Evolutionary conservation across 2,329 filamentous ascomycete genomes (phyloP), one percentile per base, ranked within the genome.

Genomic region (Colletotrichum endophyticum): DNA sequence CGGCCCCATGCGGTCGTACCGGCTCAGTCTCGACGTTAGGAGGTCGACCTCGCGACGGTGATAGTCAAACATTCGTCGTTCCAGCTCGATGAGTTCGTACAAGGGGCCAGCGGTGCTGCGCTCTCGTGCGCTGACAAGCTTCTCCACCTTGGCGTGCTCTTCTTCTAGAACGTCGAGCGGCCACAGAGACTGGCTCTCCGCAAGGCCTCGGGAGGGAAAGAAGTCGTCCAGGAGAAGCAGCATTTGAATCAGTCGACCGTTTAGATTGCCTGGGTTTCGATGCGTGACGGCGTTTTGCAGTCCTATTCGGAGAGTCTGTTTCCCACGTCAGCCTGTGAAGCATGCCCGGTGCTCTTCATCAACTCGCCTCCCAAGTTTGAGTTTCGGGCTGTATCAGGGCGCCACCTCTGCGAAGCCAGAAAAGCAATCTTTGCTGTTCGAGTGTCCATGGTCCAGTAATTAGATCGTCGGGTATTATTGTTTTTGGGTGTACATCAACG

Each of bases 321-420:
- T 34, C 22, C 16, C 27, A 15, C 22, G 13, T 66, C 27, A 69
- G 44, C 30, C 11, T 27, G 4, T 12, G 19, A 15, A 16, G 16
- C 15, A 19, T 53, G 12, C 8, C 12, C 5, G 34, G 28, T 1
- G 8, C 30, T 22, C 12, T 49, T 19, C 6, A 8, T 19, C 16
- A 39, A 62, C 74, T 72, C 27, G 68, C 77, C 71, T 89, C 88
- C 88, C 88, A 89, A 2, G 85, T 81, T 73, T 83, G 81, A 44
- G 73, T 69, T 27, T 82, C 78, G 2, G 81, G 76, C 25, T 81
- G 80, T 11, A 85, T 59, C 6, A 78, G 79, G 68, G 85, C 81
- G 16, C 87, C 87, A 8, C 83, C 85, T 44, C 86, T 84, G 12
- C 84, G 80, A 25, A 89, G 81, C 88, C 88, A 89, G 79, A 88